Percentiles rank a stretch among this genome's conserved stretches.
These are phyloP conservation scores for Calocybe cyanea DNA, from an alignment of 768 basidiomycete species.

Conservation along the genomic window DNA sequence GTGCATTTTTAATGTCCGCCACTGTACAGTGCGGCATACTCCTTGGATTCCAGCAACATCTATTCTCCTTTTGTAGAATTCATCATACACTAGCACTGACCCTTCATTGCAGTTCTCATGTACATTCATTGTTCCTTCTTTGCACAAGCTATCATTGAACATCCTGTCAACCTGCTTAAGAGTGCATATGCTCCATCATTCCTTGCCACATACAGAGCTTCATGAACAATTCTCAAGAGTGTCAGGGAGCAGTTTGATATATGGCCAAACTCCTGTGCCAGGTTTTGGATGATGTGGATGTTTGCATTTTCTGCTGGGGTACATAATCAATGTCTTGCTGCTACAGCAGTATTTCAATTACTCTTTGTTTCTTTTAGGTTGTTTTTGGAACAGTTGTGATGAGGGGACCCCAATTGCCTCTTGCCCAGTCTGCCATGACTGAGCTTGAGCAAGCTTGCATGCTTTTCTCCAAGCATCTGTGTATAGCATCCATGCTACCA, in stretches of 20 bases:
- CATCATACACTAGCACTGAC: too few species aligned
- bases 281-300: constrained; percentile 65
- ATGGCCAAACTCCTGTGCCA: constrained; percentile 43
- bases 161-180: constrained; percentile 62
- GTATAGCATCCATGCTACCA: constrained; percentile 58
- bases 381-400: constrained; percentile 80
- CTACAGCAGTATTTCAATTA: neutral
- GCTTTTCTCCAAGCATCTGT: constrained; percentile 59
- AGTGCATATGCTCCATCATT: constrained; percentile 64
- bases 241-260: constrained; percentile 44
- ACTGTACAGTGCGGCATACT: too few species aligned
- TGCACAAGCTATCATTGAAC: constrained; percentile 66
- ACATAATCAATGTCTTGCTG: constrained; percentile 16
- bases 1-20: too few species aligned
- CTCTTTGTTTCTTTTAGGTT: constrained; percentile 40
- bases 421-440: constrained; percentile 63
- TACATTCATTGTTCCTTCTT: constrained; percentile 69
- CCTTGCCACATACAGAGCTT: constrained; percentile 56
- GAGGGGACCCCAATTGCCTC: constrained; percentile 61
- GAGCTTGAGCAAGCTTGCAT: constrained; percentile 67
- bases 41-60: too few species aligned
- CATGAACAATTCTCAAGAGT: constrained; percentile 52
- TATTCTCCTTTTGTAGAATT: too few species aligned
- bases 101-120: constrained; percentile 55
- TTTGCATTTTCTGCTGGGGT: constrained; percentile 55